Evolutionary conservation across 352 stramenopile genomes (phyloP).

Genomic region (Phytophthora multivora): DNA sequence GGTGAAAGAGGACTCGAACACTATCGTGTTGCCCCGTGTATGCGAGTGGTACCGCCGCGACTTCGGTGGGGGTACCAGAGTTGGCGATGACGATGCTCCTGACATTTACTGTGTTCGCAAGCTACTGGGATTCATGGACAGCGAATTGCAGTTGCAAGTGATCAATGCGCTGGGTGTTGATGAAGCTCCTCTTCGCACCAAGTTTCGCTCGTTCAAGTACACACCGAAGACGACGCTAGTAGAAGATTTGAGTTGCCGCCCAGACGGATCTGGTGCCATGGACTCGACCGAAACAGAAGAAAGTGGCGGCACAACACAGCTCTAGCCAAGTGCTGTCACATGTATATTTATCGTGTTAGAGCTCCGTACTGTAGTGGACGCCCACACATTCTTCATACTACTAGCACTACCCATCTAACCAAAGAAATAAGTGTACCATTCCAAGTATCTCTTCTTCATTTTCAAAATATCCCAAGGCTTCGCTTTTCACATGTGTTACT

Average conservation of each 20-base stretch:
- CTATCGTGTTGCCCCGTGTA: slow-evolving; percentile 61
- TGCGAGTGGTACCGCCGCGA: slow-evolving; percentile 82
- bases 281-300: slow-evolving; percentile 10
- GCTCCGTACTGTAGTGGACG: slow-evolving; percentile 7
- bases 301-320: slow-evolving; percentile 21
- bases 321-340: slow-evolving; percentile 17
- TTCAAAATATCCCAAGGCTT: slow-evolving; percentile 3
- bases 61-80: slow-evolving; percentile 35
- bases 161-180: slow-evolving; percentile 49
- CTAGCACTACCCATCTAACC: not conserved
- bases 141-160: slow-evolving; percentile 46
- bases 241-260: slow-evolving; percentile 16
- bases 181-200: slow-evolving; percentile 53
- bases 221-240: slow-evolving; percentile 38
- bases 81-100: slow-evolving; percentile 19
- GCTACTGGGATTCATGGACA: slow-evolving; percentile 72
- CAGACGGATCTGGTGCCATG: not conserved
- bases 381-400: not conserved
- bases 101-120: slow-evolving; percentile 74
- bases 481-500: slow-evolving; percentile 31
- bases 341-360: slow-evolving; percentile 36
- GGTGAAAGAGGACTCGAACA: slow-evolving; percentile 36
- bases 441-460: slow-evolving; percentile 3
- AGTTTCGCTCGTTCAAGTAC: slow-evolving; percentile 67
- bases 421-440: slow-evolving; percentile 3